Conservation (phyloP, 2,329 filamentous ascomycete genomes). For the Xylogone sp. region DNA sequence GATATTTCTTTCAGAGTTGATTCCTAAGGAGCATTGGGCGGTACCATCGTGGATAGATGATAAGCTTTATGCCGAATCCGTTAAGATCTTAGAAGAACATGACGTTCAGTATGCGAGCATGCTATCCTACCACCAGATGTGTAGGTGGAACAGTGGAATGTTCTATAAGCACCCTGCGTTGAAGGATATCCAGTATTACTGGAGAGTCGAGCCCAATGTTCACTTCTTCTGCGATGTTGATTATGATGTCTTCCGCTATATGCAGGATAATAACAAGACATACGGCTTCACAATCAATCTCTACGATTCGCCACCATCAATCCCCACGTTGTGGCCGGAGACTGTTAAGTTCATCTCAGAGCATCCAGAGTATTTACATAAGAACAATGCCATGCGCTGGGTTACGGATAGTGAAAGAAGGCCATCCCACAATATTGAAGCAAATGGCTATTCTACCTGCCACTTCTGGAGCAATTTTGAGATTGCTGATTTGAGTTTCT, state of each 20-base stretch:
- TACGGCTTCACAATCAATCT: conserved; percentile 98
- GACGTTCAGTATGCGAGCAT: conserved; percentile 87
- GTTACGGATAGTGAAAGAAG: conserved; percentile 73
- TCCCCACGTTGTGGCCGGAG: conserved; percentile 91
- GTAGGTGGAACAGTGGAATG: conserved; percentile 95
- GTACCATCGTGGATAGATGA: conserved; percentile 88
- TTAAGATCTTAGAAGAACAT: conserved; percentile 76
- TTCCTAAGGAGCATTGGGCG: conserved; percentile 94
- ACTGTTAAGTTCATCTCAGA: conserved; percentile 85
- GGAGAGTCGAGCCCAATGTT: conserved; percentile 97
- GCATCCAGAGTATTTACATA: conserved; percentile 74
- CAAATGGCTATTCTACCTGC: conserved; percentile 94
- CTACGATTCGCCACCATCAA: conserved; percentile 84
- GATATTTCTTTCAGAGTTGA: conserved; percentile 58
- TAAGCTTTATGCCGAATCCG: conserved; percentile 80
- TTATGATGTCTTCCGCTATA: conserved; percentile 97
- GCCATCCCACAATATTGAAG: conserved; percentile 74
- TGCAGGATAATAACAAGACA: conserved; percentile 97
- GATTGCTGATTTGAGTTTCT: conserved; percentile 90
- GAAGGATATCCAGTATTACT: conserved; percentile 82
- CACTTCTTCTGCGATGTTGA: conserved; percentile 99
- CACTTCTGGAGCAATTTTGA: conserved; percentile 99
- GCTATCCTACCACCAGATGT: conserved; percentile 97
- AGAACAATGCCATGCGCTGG: conserved; percentile 86
- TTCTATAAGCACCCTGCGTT: conserved; percentile 97